Evolutionary conservation across 192 early-diverging fungal genomes (phyloP).

Genomic region (Gryganskiella cystojenkinii): DNA sequence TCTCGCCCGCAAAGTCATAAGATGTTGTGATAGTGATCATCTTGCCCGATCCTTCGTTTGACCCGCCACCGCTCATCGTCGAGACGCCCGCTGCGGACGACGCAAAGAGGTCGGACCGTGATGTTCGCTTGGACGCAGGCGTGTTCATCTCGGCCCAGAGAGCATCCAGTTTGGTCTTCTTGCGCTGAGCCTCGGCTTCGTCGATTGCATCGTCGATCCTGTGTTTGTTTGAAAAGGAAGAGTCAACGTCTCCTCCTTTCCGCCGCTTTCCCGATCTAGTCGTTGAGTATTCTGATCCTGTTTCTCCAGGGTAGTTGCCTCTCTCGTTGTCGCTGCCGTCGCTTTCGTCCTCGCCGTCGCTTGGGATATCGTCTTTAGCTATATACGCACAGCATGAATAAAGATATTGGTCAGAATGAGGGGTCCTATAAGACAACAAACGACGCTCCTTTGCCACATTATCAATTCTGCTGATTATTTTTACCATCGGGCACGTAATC

Average conservation of each 20-base stretch:
- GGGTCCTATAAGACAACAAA: background rate
- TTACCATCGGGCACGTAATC: constrained; percentile 51
- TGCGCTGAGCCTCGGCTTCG: constrained; percentile 12
- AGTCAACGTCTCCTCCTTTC: background rate
- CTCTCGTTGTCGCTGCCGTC: constrained; percentile 25
- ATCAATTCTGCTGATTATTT: background rate
- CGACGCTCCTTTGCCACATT: background rate
- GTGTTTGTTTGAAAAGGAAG: constrained; percentile 2
- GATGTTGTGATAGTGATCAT: constrained; percentile 52
- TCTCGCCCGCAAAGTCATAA: constrained; percentile 53
- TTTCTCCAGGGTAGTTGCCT: background rate
- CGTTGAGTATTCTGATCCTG: constrained; percentile 2
- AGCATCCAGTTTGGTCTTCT: constrained; percentile 58
- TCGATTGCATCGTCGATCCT: background rate
- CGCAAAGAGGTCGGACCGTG: background rate
- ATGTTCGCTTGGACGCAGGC: constrained; percentile 13
- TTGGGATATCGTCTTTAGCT: constrained; percentile 33
- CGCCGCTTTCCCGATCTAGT: constrained; percentile 36
- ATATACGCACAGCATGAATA: background rate
- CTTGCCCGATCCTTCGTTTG: background rate
- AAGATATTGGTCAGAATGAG: background rate
- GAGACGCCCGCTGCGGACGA: constrained; percentile 2
- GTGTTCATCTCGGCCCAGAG: constrained; percentile 69
- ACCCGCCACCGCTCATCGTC: background rate
- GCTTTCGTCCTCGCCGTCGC: constrained; percentile 21